These are phyloP conservation scores for Neurospora sp. DNA, from an alignment of 495 filamentous ascomycete species.

Conservation along the genomic window DNA sequence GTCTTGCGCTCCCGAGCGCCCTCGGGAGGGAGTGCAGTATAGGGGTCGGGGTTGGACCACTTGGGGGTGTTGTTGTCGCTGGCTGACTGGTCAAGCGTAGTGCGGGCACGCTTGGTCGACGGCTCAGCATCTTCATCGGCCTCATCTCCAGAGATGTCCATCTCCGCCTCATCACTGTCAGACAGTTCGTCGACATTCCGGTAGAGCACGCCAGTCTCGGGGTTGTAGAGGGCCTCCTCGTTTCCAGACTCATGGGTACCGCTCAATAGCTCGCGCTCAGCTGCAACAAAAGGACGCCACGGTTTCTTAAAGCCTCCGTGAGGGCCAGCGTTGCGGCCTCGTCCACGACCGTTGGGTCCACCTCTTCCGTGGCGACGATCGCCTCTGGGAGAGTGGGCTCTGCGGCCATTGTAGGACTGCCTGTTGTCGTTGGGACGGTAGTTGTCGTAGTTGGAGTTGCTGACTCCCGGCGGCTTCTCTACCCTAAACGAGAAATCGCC, in stretches of 20 bases:
- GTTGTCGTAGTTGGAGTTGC: conserved; percentile 12
- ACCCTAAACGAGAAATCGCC: conserved; percentile 37
- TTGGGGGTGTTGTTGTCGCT: conserved; percentile 47
- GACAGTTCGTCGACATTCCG: conserved; percentile 50
- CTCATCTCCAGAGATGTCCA: conserved; percentile 50
- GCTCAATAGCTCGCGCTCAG: conserved; percentile 31
- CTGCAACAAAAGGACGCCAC: conserved; percentile 17
- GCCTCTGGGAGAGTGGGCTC: not conserved
- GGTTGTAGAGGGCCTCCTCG: conserved; percentile 28
- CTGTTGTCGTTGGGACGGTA: conserved; percentile 10
- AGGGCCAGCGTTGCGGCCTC: not conserved
- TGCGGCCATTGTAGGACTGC: not conserved
- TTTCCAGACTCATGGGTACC: conserved; percentile 20
- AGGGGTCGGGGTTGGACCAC: conserved; percentile 93
- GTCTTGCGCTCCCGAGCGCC: conserved; percentile 50
- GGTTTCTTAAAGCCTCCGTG: not conserved
- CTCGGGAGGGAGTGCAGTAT: conserved; percentile 71
- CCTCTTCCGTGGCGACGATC: conserved; percentile 1
- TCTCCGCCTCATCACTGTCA: conserved; percentile 63
- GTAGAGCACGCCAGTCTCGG: conserved; percentile 29
- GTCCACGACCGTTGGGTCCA: not conserved
- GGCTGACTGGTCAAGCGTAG: conserved; percentile 17
- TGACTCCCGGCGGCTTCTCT: conserved; percentile 29
- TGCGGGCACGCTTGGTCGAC: conserved; percentile 36
- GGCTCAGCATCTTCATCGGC: conserved; percentile 42